Conservation (phyloP, 139 green algal genomes). For the Chlamydomonas incerta region DNA sequence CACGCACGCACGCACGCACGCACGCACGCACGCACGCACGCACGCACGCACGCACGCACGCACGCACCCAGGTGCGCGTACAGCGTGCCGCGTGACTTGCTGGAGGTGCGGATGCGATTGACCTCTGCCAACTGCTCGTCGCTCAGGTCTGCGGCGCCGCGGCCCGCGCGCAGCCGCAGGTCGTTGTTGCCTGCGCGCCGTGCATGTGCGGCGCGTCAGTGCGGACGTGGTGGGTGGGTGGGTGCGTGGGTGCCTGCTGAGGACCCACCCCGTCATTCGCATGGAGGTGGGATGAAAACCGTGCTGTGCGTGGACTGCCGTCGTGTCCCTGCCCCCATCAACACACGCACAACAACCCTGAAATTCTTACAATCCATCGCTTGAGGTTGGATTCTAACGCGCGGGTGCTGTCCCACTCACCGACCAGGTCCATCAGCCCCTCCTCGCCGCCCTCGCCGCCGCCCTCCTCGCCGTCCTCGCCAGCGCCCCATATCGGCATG, state of each 20-base stretch:
- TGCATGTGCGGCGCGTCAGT: too few relatives aligned
- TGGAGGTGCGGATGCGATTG: constrained; percentile 57
- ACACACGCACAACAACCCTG: too few relatives aligned
- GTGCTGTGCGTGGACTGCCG: too few relatives aligned
- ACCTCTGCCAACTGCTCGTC: constrained; percentile 49
- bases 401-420: not conserved
- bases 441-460: not conserved
- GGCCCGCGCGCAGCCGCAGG: not conserved
- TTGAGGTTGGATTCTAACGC: too few relatives aligned
- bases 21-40: not conserved
- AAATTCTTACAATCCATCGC: too few relatives aligned
- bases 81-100: constrained; percentile 58
- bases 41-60: not conserved
- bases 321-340: too few relatives aligned
- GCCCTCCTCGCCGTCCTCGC: not conserved
- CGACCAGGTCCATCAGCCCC: constrained; percentile 6
- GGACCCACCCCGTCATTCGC: too few relatives aligned
- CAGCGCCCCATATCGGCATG: not conserved
- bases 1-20: not conserved
- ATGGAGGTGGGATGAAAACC: too few relatives aligned
- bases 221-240: too few relatives aligned
- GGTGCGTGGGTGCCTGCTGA: too few relatives aligned
- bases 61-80: constrained; percentile 64
- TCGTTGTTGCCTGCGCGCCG: not conserved
- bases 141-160: not conserved